Conservation (phyloP, 2,329 filamentous ascomycete species). For the Sporothrix phasma region DNA sequence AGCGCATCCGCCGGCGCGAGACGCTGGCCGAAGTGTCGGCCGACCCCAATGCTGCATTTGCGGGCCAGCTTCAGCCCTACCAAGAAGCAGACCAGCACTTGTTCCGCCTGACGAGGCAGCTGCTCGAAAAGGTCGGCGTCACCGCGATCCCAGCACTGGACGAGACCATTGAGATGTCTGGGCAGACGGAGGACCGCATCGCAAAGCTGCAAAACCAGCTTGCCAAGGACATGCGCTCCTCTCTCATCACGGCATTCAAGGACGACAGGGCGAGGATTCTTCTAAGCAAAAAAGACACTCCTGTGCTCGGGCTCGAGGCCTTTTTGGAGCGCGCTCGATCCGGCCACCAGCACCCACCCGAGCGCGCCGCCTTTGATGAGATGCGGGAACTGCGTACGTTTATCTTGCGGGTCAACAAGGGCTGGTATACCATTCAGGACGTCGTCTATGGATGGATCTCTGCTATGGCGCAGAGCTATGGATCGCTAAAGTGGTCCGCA, state of each 20-base stretch:
- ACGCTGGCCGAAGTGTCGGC: conserved; percentile 43
- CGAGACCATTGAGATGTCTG: conserved; percentile 43
- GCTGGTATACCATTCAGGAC: conserved; percentile 47
- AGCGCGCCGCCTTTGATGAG: conserved; percentile 42
- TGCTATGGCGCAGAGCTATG: conserved; percentile 41
- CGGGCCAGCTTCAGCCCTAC: conserved; percentile 46
- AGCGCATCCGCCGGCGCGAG: conserved; percentile 53
- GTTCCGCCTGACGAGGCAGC: conserved; percentile 45
- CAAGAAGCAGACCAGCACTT: conserved; percentile 47
- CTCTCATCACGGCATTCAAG: conserved; percentile 37
- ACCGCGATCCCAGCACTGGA: conserved; percentile 27
- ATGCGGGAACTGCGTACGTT: conserved; percentile 43
- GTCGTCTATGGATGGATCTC: conserved; percentile 50
- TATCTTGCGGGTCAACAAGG: conserved; percentile 36
- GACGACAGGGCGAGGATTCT: conserved; percentile 45
- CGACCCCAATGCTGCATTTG: conserved; percentile 42
- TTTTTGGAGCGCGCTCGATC: conserved; percentile 56
- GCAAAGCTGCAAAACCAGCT: conserved; percentile 37
- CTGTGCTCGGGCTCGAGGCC: conserved; percentile 45
- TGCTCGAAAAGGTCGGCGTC: conserved; percentile 45
- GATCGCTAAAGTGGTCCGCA: conserved; percentile 47
- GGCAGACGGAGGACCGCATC: conserved; percentile 38
- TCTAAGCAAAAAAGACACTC: conserved; percentile 42
- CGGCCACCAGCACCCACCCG: conserved; percentile 39
- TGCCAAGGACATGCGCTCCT: conserved; percentile 40